Conservation (phyloP, 257 asterid genomes). For the Fraxinus anomala region DNA sequence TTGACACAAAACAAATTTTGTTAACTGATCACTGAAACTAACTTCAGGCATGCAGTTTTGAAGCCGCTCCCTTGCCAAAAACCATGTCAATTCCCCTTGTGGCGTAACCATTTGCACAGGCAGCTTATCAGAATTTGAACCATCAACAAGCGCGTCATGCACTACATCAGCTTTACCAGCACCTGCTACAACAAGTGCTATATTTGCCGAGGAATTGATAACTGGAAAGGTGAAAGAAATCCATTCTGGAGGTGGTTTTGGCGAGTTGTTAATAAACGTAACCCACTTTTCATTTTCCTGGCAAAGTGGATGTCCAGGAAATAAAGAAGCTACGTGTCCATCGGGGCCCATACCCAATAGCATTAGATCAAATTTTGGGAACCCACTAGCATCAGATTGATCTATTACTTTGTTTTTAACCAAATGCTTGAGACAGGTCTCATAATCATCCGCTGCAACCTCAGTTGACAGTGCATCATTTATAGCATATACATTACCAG, state of each 20-base stretch:
- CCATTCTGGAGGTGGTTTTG: constrained; percentile 90
- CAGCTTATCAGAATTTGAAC: constrained; percentile 47
- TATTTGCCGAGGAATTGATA: constrained; percentile 70
- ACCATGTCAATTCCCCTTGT: constrained; percentile 77
- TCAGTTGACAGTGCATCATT: constrained; percentile 84
- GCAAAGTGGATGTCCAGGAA: constrained; percentile 79
- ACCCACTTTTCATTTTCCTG: constrained; percentile 79
- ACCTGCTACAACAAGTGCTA: constrained; percentile 86
- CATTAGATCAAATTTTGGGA: constrained; percentile 87
- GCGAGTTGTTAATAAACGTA: constrained; percentile 74
- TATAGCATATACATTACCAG: constrained; percentile 76
- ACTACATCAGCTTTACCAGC: constrained; percentile 70
- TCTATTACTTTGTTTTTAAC: constrained; percentile 50
- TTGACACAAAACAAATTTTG: neutral
- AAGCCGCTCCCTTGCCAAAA: constrained; percentile 86
- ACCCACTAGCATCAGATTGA: constrained; percentile 49
- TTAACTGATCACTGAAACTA: neutral
- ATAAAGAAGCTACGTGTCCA: constrained; percentile 88
- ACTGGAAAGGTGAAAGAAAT: constrained; percentile 90
- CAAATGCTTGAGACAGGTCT: constrained; percentile 72
- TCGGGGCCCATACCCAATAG: constrained; percentile 99
- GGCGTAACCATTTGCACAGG: constrained; percentile 82
- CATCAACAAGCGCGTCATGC: constrained; percentile 50
- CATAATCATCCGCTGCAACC: constrained; percentile 89
- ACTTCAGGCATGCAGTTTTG: constrained; percentile 44